Percentiles rank a stretch among this genome's conserved stretches.
Conservation (phyloP, 257 asterid genomes). For the Nicotiana paniculata region DNA sequence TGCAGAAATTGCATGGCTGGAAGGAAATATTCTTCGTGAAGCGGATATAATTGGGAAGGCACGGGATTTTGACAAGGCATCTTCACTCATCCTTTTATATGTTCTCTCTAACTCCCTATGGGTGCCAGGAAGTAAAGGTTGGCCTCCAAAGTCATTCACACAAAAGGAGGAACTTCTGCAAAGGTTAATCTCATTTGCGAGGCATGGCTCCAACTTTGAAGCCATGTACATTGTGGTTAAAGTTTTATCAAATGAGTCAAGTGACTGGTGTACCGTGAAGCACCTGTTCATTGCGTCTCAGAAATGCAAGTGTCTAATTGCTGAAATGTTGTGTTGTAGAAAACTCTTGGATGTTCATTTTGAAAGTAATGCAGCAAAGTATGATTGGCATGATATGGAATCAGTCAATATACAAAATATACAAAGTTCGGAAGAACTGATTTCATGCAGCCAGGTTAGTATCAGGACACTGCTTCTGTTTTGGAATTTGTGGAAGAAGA, state of each 20-base stretch:
- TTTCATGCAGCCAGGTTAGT: constrained; percentile 28
- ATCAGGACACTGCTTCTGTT: constrained; percentile 30
- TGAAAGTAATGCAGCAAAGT: constrained; percentile 15
- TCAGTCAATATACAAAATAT: constrained; percentile 12
- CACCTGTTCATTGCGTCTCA: constrained; percentile 17
- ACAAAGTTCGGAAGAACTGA: constrained; percentile 15
- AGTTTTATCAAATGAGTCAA: constrained; percentile 23
- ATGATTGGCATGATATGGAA: constrained; percentile 26
- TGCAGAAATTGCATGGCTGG: constrained; percentile 34
- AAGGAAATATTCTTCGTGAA: constrained; percentile 37
- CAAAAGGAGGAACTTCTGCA: constrained; percentile 25
- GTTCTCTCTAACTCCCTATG: constrained; percentile 40
- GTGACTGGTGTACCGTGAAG: constrained; percentile 26
- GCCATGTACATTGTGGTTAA: constrained; percentile 24
- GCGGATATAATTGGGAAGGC: constrained; percentile 34
- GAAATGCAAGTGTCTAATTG: constrained; percentile 8
- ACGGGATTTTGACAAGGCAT: constrained; percentile 21
- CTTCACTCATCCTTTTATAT: constrained; percentile 24
- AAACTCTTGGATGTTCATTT: constrained; percentile 43
- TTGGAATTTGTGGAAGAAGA: constrained; percentile 40
- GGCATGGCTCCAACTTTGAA: constrained; percentile 25
- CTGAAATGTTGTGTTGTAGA: constrained; percentile 31
- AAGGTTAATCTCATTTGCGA: constrained; percentile 28
- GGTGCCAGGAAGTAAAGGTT: constrained; percentile 33
- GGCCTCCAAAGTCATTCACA: constrained; percentile 49